Evolutionary conservation across 2,329 filamentous ascomycete genomes (phyloP).

Genomic region (Byssoonygena ceratinophila): DNA sequence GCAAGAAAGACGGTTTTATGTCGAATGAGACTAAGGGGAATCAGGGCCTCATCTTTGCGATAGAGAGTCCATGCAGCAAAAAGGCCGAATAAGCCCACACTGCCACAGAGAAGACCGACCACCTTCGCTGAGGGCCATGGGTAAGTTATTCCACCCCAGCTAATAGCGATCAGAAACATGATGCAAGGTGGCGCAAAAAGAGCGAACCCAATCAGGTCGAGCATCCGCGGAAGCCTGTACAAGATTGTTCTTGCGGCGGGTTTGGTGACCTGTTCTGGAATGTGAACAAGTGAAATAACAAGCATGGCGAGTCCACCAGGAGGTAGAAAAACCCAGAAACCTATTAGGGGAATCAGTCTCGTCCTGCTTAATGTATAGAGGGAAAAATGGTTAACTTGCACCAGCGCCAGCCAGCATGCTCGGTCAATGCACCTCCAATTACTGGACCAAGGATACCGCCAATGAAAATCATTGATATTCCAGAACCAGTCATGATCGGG

Average conservation of each 20-base stretch:
- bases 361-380: constrained; percentile 9
- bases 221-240: constrained; percentile 17
- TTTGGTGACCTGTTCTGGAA: constrained; percentile 16
- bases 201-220: constrained; percentile 4
- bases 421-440: constrained; percentile 17
- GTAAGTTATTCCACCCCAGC: constrained; percentile 6
- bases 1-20: constrained; percentile 6
- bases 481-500: constrained; percentile 38
- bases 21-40: constrained; percentile 5
- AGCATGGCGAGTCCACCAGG: constrained; percentile 14
- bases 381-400: not conserved
- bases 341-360: constrained; percentile 12
- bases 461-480: constrained; percentile 38
- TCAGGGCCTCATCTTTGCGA: constrained; percentile 3
- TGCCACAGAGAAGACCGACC: constrained; percentile 4
- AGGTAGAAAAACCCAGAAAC: not conserved
- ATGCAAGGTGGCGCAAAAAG: constrained; percentile 8
- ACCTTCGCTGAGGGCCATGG: constrained; percentile 6
- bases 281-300: constrained; percentile 36
- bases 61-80: not conserved
- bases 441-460: constrained; percentile 21
- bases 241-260: constrained; percentile 27
- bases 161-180: constrained; percentile 8
- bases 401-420: constrained; percentile 18
- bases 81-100: not conserved